Percentiles rank a stretch among this genome's conserved stretches.
Evolutionary conservation across 2,329 filamentous ascomycete species (phyloP).

Genomic region (Penicillium paneum): DNA sequence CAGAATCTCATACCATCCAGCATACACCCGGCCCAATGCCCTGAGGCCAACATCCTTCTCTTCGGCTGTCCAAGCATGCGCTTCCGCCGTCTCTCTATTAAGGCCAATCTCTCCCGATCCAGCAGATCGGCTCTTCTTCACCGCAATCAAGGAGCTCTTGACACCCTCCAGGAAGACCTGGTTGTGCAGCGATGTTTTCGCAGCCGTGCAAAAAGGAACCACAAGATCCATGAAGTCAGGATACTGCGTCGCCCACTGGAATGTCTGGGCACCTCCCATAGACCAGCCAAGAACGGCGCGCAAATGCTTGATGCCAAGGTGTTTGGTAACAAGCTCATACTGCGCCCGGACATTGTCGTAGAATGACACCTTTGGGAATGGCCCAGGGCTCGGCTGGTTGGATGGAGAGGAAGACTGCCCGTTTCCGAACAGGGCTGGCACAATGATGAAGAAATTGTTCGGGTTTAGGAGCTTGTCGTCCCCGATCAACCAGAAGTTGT

Average conservation of each 20-base stretch:
- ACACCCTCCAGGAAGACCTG: constrained; percentile 66
- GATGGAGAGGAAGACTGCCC: constrained; percentile 66
- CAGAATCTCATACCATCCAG: constrained; percentile 56
- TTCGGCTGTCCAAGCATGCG: constrained; percentile 51
- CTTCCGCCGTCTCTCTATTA: constrained; percentile 37
- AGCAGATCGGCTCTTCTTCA: constrained; percentile 53
- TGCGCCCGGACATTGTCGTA: constrained; percentile 70
- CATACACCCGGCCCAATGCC: constrained; percentile 71
- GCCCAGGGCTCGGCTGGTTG: constrained; percentile 53
- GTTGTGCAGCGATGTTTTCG: constrained; percentile 64
- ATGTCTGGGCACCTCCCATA: constrained; percentile 67
- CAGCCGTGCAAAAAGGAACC: constrained; percentile 64
- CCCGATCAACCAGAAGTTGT: constrained; percentile 74
- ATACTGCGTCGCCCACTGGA: constrained; percentile 62
- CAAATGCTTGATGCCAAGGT: constrained; percentile 59
- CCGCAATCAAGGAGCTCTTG: constrained; percentile 58
- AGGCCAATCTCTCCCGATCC: constrained; percentile 50
- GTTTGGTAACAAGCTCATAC: constrained; percentile 62
- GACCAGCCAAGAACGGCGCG: constrained; percentile 65
- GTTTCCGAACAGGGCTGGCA: constrained; percentile 67
- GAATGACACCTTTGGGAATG: constrained; percentile 62
- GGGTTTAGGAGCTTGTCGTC: constrained; percentile 63
- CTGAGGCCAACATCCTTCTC: constrained; percentile 60
- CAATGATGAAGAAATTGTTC: constrained; percentile 64
- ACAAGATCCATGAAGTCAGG: constrained; percentile 64